These are phyloP conservation scores for Myriosclerotinia curreyana DNA, from an alignment of 2,329 filamentous ascomycete species.

Conservation along the genomic window DNA sequence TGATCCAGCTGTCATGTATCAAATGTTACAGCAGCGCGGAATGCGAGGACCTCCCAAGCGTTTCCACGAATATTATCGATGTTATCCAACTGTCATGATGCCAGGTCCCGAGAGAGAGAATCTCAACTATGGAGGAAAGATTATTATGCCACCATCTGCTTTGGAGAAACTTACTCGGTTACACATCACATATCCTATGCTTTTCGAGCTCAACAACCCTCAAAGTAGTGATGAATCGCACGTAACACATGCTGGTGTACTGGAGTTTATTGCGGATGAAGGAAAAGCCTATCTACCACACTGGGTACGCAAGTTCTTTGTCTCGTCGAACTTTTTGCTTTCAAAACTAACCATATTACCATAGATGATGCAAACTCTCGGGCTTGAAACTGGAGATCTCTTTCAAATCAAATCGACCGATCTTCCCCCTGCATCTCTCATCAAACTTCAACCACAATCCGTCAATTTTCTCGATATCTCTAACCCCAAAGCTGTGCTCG, in stretches of 20 bases:
- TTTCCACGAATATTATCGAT: conserved; percentile 98
- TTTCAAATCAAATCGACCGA: conserved; percentile 95
- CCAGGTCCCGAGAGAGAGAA: conserved; percentile 84
- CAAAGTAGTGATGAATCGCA: conserved; percentile 59
- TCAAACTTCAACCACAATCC: conserved; percentile 95
- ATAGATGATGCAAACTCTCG: conserved; percentile 89
- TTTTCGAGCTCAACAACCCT: conserved; percentile 94
- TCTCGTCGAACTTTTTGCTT: background rate
- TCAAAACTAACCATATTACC: conserved; percentile 3
- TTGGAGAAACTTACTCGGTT: conserved; percentile 94
- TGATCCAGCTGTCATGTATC: conserved; percentile 37
- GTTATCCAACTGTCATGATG: conserved; percentile 93
- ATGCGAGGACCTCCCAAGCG: conserved; percentile 55
- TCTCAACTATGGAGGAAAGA: conserved; percentile 95
- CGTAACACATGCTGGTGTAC: conserved; percentile 87
- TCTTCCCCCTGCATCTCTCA: conserved; percentile 81
- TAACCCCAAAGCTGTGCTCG: conserved; percentile 93
- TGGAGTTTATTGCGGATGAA: conserved; percentile 97
- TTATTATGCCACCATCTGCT: conserved; percentile 93
- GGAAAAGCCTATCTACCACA: conserved; percentile 93
- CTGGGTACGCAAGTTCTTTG: conserved; percentile 60
- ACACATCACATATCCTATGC: conserved; percentile 94
- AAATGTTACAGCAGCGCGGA: conserved; percentile 35
- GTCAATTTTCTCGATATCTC: conserved; percentile 93
- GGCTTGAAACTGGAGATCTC: conserved; percentile 87